These are phyloP conservation scores for Panaeolus cyanescens DNA, from an alignment of 768 basidiomycete species.

Conservation along the genomic window DNA sequence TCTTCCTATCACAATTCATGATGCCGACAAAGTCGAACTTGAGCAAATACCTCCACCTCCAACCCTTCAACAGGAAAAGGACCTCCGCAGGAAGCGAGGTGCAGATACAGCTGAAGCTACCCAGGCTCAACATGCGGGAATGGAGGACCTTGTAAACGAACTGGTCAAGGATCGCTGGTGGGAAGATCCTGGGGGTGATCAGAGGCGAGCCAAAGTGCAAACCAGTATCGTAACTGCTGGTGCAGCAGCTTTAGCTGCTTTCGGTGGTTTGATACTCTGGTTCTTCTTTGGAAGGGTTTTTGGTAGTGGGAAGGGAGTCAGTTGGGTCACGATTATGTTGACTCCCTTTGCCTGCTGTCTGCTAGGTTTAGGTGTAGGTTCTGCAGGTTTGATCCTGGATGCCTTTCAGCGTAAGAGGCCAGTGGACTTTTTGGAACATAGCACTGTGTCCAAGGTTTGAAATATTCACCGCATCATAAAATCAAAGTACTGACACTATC, in stretches of 20 bases:
- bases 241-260: slow-evolving; percentile 27
- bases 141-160: slow-evolving; percentile 30
- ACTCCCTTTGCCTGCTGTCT: slow-evolving; percentile 23
- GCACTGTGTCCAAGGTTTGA: background rate
- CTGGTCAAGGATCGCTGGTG: slow-evolving; percentile 33
- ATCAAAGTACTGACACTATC: background rate
- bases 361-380: slow-evolving; percentile 28
- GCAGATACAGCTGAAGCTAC: slow-evolving; percentile 17
- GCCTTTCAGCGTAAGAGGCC: slow-evolving; percentile 10
- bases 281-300: slow-evolving; percentile 20
- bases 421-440: background rate
- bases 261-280: slow-evolving; percentile 22
- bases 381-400: slow-evolving; percentile 23
- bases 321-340: slow-evolving; percentile 22
- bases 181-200: slow-evolving; percentile 31
- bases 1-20: slow-evolving; percentile 34
- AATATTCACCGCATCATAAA: background rate
- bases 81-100: slow-evolving; percentile 15
- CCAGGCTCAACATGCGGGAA: slow-evolving; percentile 22
- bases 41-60: slow-evolving; percentile 33
- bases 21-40: slow-evolving; percentile 35
- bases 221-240: slow-evolving; percentile 30
- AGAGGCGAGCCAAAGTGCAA: slow-evolving; percentile 29
- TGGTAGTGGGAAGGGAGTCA: slow-evolving; percentile 10
- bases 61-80: slow-evolving; percentile 16